A percentile compares a stretch with the other conserved stretches of the same genome.
phyloP scores from a whole-genome alignment of 495 filamentous ascomycete species.

The Ascodesmis nigricans region DNA sequence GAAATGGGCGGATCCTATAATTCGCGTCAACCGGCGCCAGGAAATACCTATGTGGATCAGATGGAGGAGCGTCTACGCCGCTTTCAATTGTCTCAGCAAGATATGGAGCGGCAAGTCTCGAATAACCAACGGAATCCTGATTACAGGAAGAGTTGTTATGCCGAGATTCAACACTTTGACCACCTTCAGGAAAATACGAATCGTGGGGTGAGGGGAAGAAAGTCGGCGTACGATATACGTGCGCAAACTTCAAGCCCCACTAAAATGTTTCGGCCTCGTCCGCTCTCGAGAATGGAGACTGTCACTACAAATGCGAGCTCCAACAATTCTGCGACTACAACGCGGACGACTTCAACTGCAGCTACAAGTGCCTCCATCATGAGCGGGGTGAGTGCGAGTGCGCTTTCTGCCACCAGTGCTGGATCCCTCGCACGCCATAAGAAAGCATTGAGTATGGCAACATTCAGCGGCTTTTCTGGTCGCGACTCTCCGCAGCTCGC shows the following conservation, averaged over 20 bases:
- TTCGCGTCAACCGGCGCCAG: too few species aligned
- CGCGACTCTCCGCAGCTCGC: not conserved
- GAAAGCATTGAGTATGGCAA: slow-evolving; percentile 32
- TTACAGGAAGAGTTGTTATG: too few species aligned
- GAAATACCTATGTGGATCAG: slow-evolving; percentile 52
- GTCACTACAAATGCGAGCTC: slow-evolving; percentile 17
- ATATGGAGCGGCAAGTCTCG: too few species aligned
- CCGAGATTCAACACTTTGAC: too few species aligned
- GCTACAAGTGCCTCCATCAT: slow-evolving; percentile 68
- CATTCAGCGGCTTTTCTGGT: slow-evolving; percentile 12
- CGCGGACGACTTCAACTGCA: slow-evolving; percentile 47
- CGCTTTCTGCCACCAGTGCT: slow-evolving; percentile 83
- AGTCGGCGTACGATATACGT: slow-evolving; percentile 65
- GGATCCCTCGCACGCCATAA: slow-evolving; percentile 69
- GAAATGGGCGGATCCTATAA: too few species aligned
- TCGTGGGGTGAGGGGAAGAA: slow-evolving; percentile 27
- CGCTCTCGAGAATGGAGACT: slow-evolving; percentile 17
- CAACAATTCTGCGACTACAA: slow-evolving; percentile 31
- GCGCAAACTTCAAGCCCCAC: slow-evolving; percentile 13
- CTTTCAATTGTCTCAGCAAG: slow-evolving; percentile 28
- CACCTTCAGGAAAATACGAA: too few species aligned
- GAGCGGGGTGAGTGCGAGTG: slow-evolving; percentile 79
- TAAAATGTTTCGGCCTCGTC: slow-evolving; percentile 17
- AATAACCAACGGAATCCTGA: too few species aligned
- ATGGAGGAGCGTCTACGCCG: slow-evolving; percentile 65